phyloP scores from a whole-genome alignment of 345 rosid genomes.

The Euphorbia tirucalli region DNA sequence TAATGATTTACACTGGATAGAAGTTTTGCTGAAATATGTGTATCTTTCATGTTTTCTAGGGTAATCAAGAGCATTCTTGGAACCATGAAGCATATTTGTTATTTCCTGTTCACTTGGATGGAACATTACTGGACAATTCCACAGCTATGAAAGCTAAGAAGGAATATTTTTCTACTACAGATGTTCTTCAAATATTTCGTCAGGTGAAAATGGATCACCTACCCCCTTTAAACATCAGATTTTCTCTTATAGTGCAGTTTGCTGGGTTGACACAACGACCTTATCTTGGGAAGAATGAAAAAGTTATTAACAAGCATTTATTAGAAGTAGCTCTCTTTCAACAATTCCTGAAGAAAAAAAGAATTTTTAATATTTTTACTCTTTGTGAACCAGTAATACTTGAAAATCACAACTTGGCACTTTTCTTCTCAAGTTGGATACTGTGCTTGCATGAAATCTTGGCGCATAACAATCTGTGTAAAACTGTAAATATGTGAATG shows the following conservation, averaged over 20 bases:
- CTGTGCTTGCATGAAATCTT: not conserved
- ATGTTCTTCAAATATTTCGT: conserved; percentile 86
- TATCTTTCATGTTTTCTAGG: conserved; percentile 35
- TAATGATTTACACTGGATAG: not conserved
- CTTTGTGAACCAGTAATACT: not conserved
- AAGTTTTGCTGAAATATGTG: not conserved
- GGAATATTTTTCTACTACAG: conserved; percentile 76
- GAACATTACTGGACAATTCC: conserved; percentile 84
- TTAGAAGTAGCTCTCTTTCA: not conserved
- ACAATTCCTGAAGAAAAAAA: not conserved
- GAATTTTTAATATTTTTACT: not conserved
- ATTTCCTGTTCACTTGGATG: conserved; percentile 97
- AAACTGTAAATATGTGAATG: not conserved
- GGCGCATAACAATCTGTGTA: not conserved
- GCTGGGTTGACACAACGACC: not conserved
- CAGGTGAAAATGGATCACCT: conserved; percentile 52
- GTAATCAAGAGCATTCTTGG: conserved; percentile 71
- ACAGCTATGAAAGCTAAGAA: conserved; percentile 76
- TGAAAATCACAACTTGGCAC: too few species aligned
- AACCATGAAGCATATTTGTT: conserved; percentile 93
- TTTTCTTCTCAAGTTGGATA: too few species aligned
- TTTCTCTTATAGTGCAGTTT: conserved; percentile 6
- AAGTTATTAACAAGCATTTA: not conserved
- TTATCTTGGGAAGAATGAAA: not conserved
- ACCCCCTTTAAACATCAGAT: conserved; percentile 5